Evolutionary conservation across 306 rosid species (phyloP).

Genomic region (Neltuma alba): DNA sequence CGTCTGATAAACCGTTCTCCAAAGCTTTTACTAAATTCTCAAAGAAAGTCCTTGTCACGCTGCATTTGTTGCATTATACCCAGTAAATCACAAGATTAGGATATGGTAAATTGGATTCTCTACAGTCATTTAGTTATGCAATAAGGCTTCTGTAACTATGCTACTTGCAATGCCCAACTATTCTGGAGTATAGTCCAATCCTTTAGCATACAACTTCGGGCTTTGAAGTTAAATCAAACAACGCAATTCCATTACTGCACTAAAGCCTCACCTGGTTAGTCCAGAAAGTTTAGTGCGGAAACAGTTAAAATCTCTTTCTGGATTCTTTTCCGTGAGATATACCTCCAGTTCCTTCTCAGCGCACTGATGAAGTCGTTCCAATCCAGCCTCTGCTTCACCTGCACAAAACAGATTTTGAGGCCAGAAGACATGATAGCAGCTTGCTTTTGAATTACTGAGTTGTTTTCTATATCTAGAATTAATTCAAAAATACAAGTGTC

Average conservation of each 20-base stretch:
- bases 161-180: not conserved
- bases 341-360: constrained; percentile 56
- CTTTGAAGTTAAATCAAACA: not conserved
- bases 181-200: not conserved
- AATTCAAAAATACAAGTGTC: not conserved
- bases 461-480: not conserved
- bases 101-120: not conserved
- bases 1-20: constrained; percentile 47
- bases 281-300: constrained; percentile 66
- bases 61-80: constrained; percentile 17
- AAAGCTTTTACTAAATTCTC: constrained; percentile 43
- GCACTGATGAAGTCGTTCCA: constrained; percentile 59
- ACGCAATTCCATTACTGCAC: not conserved
- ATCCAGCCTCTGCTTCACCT: constrained; percentile 67
- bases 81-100: not conserved
- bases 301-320: constrained; percentile 53
- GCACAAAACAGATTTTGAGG: not conserved
- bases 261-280: constrained; percentile 44
- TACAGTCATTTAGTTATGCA: not conserved
- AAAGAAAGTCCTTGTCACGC: constrained; percentile 5
- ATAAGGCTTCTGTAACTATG: not conserved
- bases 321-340: constrained; percentile 49
- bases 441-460: not conserved
- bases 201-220: not conserved
- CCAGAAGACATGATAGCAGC: not conserved